Evolutionary conservation across 345 rosid genomes (phyloP).

Genomic region (Acer negundo): DNA sequence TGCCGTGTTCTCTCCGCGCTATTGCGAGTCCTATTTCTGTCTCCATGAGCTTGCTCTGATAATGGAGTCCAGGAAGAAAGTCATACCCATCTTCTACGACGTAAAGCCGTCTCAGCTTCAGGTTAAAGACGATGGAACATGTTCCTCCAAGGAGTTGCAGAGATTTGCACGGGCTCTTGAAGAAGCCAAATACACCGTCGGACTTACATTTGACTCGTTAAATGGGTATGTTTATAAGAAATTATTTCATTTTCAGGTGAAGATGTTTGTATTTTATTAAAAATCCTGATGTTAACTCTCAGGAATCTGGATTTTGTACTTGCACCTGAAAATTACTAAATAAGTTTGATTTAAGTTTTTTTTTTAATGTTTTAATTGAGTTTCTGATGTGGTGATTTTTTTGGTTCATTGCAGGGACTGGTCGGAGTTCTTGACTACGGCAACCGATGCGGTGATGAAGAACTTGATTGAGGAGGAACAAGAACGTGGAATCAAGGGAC

Average conservation of each 20-base stretch:
- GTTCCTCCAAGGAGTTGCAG: slow-evolving; percentile 37
- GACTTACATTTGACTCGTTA: slow-evolving; percentile 71
- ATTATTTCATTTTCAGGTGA: too few relatives aligned
- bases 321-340: not conserved
- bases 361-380: not conserved
- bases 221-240: slow-evolving; percentile 47
- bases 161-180: slow-evolving; percentile 58
- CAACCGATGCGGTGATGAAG: slow-evolving; percentile 66
- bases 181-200: slow-evolving; percentile 77
- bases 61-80: slow-evolving; percentile 66
- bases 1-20: slow-evolving; percentile 77
- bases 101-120: slow-evolving; percentile 77
- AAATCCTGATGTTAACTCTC: too few relatives aligned
- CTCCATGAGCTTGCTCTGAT: slow-evolving; percentile 75
- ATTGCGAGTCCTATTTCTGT: slow-evolving; percentile 75
- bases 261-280: too few relatives aligned
- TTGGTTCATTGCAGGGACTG: slow-evolving; percentile 56
- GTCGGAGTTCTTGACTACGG: slow-evolving; percentile 65
- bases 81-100: slow-evolving; percentile 79
- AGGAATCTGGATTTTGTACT: not conserved
- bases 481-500: slow-evolving; percentile 21
- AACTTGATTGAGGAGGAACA: slow-evolving; percentile 65
- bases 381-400: not conserved
- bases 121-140: slow-evolving; percentile 39
- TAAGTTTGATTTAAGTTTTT: not conserved